Base-by-base conservation (phyloP, 1,284 basidiomycete genomes). In the Melampsora americana region DNA sequence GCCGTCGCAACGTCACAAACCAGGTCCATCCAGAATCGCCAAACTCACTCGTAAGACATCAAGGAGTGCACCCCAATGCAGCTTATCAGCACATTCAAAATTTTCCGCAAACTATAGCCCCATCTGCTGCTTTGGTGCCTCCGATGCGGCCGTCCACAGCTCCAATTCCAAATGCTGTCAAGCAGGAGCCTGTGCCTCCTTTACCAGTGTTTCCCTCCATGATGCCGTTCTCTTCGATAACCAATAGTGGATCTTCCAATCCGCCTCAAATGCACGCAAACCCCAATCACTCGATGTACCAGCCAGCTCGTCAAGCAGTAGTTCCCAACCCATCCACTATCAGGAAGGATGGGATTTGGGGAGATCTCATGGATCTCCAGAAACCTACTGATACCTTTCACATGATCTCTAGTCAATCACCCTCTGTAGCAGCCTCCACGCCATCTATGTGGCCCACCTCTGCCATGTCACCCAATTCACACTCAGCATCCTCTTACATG, bases 261-360 rank as follows among this genome's bases (percentile, higher is more conserved):
- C 39, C 12, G 11, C 32, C n/a, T 46, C 18, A 3, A 7, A 20
- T 35, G n/a, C 30, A 23, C 5, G 11, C 39, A 32, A 66, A 16
- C 20, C 16, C 16, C 5, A 20, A 42, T 11, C 18, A n/a, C 9
- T 48, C 20, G 42, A 35, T 26, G 14, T 30, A 35, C 32, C 66
- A 18, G 14, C 44, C 4, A 11, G 30, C 28, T 68, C 12, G 1
- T 42, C 28, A 46, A 20, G 11, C 66, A 56, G 39, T 35, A 16
- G 48, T 26, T 30, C 18, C 48, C 14, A 50, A 68, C 28, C 12
- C 66, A 35, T 11, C 26, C 28, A 30, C 66, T 28, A 50, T 30
- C 14, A 59, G 61, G n/a, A 62, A 28, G 2, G 60, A 65, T 48
- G 69, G 69, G 16, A 35, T 72, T n/a, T 72, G 69, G 69, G 69